These are phyloP conservation scores for Litchi chinensis DNA, from an alignment of 345 rosid genomes.

Conservation along the genomic window DNA sequence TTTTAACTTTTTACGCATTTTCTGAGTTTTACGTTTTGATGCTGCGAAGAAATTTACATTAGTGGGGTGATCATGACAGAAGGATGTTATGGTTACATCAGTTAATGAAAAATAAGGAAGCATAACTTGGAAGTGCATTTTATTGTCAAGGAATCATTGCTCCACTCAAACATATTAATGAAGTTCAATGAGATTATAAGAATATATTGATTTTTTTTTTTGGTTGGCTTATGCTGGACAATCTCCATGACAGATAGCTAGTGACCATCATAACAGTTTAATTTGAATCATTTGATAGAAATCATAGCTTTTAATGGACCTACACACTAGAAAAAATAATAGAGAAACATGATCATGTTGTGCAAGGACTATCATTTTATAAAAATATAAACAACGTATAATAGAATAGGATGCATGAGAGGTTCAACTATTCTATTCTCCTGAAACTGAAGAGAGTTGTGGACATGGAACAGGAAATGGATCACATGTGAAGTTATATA, in stretches of 20 bases:
- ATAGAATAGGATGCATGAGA: slow-evolving; percentile 13
- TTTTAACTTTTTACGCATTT: not conserved
- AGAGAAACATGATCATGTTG: not conserved
- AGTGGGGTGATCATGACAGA: not conserved
- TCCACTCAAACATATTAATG: not conserved
- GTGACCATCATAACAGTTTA: not conserved
- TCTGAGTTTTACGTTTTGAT: no score
- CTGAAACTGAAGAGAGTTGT: not conserved
- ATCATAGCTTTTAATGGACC: not conserved
- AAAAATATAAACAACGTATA: not conserved
- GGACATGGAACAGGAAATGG: slow-evolving; percentile 2
- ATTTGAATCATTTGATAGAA: not conserved
- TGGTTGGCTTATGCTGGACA: not conserved
- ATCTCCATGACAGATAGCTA: not conserved
- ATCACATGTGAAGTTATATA: not conserved
- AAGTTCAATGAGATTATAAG: not conserved
- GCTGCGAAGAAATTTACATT: no score
- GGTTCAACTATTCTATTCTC: not conserved
- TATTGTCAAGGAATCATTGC: not conserved
- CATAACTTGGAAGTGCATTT: not conserved
- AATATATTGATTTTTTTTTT: not conserved
- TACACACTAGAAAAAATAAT: no score
- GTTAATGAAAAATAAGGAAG: not conserved
- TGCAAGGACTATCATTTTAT: not conserved
- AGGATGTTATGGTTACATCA: not conserved